Conservation (phyloP, 1,284 basidiomycete genomes). For the Irpex rosettiformis region DNA sequence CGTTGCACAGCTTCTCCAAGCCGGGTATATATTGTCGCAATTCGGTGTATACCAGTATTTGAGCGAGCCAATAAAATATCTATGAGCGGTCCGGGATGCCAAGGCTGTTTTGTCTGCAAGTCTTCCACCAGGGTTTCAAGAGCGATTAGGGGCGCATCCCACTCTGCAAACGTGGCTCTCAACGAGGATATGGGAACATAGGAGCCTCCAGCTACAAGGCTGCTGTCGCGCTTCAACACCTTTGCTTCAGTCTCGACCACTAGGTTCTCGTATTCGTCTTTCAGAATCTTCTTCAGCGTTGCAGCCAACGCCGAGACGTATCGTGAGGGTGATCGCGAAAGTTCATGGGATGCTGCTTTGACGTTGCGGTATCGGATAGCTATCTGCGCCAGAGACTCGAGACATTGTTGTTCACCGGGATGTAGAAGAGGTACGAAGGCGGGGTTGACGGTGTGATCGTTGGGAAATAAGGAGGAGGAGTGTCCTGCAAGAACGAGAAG, state of each 20-base stretch:
- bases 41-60: slow-evolving; percentile 71
- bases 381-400: slow-evolving; percentile 70
- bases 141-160: slow-evolving; percentile 78
- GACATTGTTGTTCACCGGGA: slow-evolving; percentile 80
- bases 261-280: slow-evolving; percentile 75
- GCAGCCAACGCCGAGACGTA: slow-evolving; percentile 77
- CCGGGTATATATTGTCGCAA: slow-evolving; percentile 65
- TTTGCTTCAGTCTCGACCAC: slow-evolving; percentile 80
- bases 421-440: slow-evolving; percentile 73
- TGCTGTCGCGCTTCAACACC: slow-evolving; percentile 66
- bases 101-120: slow-evolving; percentile 50
- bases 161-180: slow-evolving; percentile 76
- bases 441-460: slow-evolving; percentile 55
- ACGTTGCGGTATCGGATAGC: slow-evolving; percentile 72
- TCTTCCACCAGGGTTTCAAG: slow-evolving; percentile 61
- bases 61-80: slow-evolving; percentile 69
- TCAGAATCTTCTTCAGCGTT: slow-evolving; percentile 68
- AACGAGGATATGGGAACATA: slow-evolving; percentile 83
- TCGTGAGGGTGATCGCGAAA: slow-evolving; percentile 62
- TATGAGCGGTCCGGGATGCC: slow-evolving; percentile 74
- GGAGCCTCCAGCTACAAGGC: slow-evolving; percentile 67
- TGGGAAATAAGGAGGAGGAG: slow-evolving; percentile 73
- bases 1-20: slow-evolving; percentile 72
- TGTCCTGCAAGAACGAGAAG: slow-evolving; percentile 82
- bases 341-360: slow-evolving; percentile 46